A percentile compares a stretch with the other conserved stretches of the same genome.
Evolutionary conservation across 352 stramenopile species (phyloP).

Genomic region (Globisporangium solare): DNA sequence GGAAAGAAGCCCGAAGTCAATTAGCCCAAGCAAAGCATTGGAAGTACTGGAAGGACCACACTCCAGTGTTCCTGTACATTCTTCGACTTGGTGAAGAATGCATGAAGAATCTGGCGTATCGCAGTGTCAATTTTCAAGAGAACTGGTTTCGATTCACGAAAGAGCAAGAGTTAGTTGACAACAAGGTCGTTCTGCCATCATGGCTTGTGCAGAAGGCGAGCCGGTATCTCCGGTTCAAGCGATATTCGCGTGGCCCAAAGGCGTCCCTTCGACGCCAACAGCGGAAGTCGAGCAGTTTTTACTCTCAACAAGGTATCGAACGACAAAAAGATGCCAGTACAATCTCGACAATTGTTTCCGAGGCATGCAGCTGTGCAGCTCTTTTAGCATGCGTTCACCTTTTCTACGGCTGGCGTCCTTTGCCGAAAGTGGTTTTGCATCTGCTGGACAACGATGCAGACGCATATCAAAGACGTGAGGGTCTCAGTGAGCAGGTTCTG

Average conservation of each 20-base stretch:
- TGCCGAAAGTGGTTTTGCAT: constrained; percentile 69
- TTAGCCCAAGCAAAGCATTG: constrained; percentile 52
- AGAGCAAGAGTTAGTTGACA: constrained; percentile 35
- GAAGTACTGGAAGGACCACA: constrained; percentile 71
- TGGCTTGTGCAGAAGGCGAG: constrained; percentile 78
- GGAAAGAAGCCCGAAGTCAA: constrained; percentile 62
- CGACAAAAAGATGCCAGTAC: constrained; percentile 51
- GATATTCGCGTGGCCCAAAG: constrained; percentile 69
- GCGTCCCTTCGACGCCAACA: constrained; percentile 44
- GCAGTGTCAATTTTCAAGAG: constrained; percentile 75
- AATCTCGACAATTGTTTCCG: constrained; percentile 68
- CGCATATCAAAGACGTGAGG: constrained; percentile 8
- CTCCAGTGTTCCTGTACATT: constrained; percentile 78
- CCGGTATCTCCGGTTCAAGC: constrained; percentile 82
- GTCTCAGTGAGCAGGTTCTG: constrained; percentile 33
- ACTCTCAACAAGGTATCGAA: constrained; percentile 67
- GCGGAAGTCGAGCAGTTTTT: constrained; percentile 74
- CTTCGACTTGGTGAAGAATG: constrained; percentile 80
- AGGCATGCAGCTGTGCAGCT: constrained; percentile 73
- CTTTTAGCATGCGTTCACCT: constrained; percentile 75
- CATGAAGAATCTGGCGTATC: constrained; percentile 68
- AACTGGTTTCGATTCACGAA: constrained; percentile 60
- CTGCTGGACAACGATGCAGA: constrained; percentile 31
- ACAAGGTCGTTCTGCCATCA: constrained; percentile 31
- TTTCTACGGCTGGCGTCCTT: constrained; percentile 65